Base-by-base conservation (phyloP, 805 yeast genomes). In the Groenewaldozyma tartarivorans region DNA sequence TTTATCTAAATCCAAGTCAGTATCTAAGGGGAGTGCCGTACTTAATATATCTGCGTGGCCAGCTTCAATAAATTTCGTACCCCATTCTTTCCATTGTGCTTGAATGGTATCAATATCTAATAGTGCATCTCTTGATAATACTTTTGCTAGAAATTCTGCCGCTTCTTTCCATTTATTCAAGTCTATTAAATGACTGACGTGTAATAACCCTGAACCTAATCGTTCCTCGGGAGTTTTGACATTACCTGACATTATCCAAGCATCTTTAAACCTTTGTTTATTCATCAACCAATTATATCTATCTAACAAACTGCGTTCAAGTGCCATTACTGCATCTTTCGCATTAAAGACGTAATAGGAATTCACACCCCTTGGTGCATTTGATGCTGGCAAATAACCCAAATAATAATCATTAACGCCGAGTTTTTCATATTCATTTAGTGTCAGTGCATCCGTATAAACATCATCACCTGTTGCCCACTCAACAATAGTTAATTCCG, bases 401-500 rank as follows among this genome's bases (percentile, higher is more conserved):
- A 88, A 58, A 48, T 75, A 79, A 54, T 82, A 84, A 55, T 92
- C 97, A 56, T 90, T 88, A 15, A 82, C 64, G 0, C 94, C 87
- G 33, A 85, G 60, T 11, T 68, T 64, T 18, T 74, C 68, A 35
- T 65, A 71, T 26, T 74, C 74, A 38, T 71, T 72, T 43, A 85
- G 59, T 0, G 80, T 75, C 2, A 90, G 69, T 54, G 81, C 94
- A 57, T 90, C 96, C 18, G 79, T 85, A 40, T 82, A 77, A 11
- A 74, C 68, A 38, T 84, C 94, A 43, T 75, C 81, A 5, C 90
- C 85, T 5, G 78, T 74, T 1, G 63, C 50, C 1, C 79, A 66
- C 55, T 81, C 79, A 16, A 85, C 62, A 1, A 92, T 66, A 45
- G 79, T 74, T 19, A 90, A 61, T 48, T 88, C 96, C 0, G 97